Evolutionary conservation across 768 basidiomycete genomes (phyloP), one percentile per base, ranked within the genome.

Genomic region (Lentinula lateritia): DNA sequence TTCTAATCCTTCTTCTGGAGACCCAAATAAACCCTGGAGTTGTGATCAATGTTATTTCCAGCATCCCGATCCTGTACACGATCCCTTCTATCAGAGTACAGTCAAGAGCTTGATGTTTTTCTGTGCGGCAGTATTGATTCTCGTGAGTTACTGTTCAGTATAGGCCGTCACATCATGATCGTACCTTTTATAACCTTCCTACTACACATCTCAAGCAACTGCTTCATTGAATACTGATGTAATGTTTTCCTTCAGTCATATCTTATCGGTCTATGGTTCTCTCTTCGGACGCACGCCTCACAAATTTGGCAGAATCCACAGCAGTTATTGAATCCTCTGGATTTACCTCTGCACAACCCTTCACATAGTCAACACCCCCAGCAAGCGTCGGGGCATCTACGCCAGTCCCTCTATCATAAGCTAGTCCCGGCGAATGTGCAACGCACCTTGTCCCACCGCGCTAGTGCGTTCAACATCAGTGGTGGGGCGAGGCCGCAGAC

Each of bases 251-350:
- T 50, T 10, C 46, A 98, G 95, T 98, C 97, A 1, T 99, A 99
- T 73, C 83, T 98, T 50, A 85, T 98, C 62, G 97, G 97, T 39
- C 80, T 98, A 0, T 98, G 97, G 97, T 99, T 99, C 78, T 98
- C 97, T 42, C 85, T 99, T 16, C 89, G 93, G 52, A 99, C 97
- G 1, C 97, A 99, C 71, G 97, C 97, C 6, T 88, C 90, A 13
- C 97, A 98, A 71, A 99, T 99, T 66, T 99, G 97, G 97, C 95
- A 98, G 71, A 98, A 98, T 70, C 95, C 95, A 2, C 94, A 90
- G 63, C 89, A 87, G 52, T 79, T 95, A 2, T 74, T 94, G 57
- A 85, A 92, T 41, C 46, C 46, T 12, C 3, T 48, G 20, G 46
- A 48, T 48, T 23, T 48, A 23, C 46, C 46, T 48, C 46, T 48